Percentiles rank a stretch among this genome's conserved stretches.
phyloP scores from a whole-genome alignment of 192 early-diverging fungal species.

The Chytriomyces confervae region DNA sequence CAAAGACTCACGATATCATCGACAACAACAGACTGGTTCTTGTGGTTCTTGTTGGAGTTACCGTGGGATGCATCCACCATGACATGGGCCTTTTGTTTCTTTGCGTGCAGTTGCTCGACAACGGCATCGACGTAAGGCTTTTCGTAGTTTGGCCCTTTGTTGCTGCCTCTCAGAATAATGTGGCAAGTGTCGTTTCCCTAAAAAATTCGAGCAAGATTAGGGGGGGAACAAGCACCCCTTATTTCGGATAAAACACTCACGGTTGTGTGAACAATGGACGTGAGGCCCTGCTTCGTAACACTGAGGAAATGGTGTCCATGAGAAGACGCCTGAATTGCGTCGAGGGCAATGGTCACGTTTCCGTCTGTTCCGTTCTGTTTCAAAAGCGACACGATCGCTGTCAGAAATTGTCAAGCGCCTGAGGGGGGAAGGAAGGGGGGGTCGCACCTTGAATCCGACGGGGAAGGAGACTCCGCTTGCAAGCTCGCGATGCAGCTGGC shows the following conservation, averaged over 20 bases:
- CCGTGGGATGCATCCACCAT: slow-evolving; percentile 99
- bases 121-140: slow-evolving; percentile 70
- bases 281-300: slow-evolving; percentile 94
- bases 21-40: slow-evolving; percentile 83
- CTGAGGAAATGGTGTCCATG: slow-evolving; percentile 89
- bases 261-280: slow-evolving; percentile 85
- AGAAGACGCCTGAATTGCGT: slow-evolving; percentile 89
- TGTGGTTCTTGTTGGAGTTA: slow-evolving; percentile 87
- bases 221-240: not conserved
- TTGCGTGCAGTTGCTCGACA: slow-evolving; percentile 63
- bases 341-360: slow-evolving; percentile 84
- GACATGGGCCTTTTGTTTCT: slow-evolving; percentile 62
- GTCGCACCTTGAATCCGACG: slow-evolving; percentile 86
- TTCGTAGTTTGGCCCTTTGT: slow-evolving; percentile 89
- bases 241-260: slow-evolving; percentile 40
- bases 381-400: not conserved
- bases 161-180: slow-evolving; percentile 90
- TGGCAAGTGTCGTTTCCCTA: slow-evolving; percentile 88
- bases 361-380: slow-evolving; percentile 80
- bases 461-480: slow-evolving; percentile 94
- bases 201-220: not conserved
- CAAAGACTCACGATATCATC: slow-evolving; percentile 54
- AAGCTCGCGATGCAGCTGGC: slow-evolving; percentile 93
- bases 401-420: not conserved
- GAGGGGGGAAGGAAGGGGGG: not conserved